Evolutionary conservation across 495 filamentous ascomycete genomes (phyloP), one percentile per base, ranked within the genome.

Genomic region (Chaetomium tenue): DNA sequence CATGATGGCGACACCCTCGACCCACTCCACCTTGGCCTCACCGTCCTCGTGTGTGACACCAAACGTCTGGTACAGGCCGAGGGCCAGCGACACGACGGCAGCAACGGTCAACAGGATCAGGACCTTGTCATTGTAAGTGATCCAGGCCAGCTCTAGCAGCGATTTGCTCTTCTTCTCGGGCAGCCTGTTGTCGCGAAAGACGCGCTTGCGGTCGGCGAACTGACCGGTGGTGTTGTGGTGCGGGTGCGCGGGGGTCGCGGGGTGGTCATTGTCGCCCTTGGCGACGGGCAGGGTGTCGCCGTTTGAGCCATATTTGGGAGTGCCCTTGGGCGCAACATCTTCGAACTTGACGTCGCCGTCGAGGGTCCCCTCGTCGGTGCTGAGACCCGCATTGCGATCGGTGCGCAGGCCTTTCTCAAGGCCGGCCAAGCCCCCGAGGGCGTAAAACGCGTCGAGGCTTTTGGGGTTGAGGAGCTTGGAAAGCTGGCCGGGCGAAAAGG

Each of bases 51-150:
- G 80, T 3, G 71, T 39, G 4, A 72, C 75, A 28, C 81, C 79
- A 59, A 85, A 77, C 7, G 82, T 82, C 77, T 91, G 86, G 69
- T 92, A 92, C n/a, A 92, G 78, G n/a, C 89, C 90, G 40, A 92
- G 77, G 28, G 83, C 88, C 42, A 92, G 78, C 11, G 88, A 91
- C 12, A 92, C 78, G 30, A 91, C 74, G 18, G 89, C 90, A 12
- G 89, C 90, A 33, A 84, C 80, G 7, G 88, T 89, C 58, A 92
- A 76, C 33, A 91, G 76, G 26, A 93, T 89, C 59, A 95, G 78
- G 28, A 95, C 88, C 66, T 91, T 91, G 75, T 95, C 91, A 68
- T 93, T 91, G 74, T 91, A 92, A 15, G 90, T 90, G 66, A 88
- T 87, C 91, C 91, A 95, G 56, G 92, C 87, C 28, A 93, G 70